phyloP scores from a whole-genome alignment of 352 stramenopile genomes.

The Elongisporangium undulatum region DNA sequence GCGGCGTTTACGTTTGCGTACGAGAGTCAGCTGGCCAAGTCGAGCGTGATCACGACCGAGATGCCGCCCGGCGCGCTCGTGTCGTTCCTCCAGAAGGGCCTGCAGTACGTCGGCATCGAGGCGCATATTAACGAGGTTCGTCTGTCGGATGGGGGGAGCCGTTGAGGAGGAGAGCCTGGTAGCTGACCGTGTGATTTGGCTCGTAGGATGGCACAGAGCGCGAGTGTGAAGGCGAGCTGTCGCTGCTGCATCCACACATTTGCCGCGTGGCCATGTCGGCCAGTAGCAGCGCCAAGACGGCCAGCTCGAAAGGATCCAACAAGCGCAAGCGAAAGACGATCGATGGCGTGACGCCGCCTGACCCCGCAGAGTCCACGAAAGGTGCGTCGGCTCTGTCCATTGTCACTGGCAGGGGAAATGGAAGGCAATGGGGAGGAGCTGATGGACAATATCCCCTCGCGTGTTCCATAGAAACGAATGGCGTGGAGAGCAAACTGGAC shows the following conservation, averaged over 20 bases:
- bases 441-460: neutral
- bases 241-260: conserved; percentile 90
- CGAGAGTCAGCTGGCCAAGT: conserved; percentile 95
- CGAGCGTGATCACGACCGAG: conserved; percentile 89
- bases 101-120: conserved; percentile 94
- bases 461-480: conserved; percentile 41
- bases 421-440: neutral
- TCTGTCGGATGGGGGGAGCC: conserved; percentile 3
- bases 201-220: conserved; percentile 77
- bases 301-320: conserved; percentile 51
- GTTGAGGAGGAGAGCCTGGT: neutral
- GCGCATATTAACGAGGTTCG: conserved; percentile 85
- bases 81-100: conserved; percentile 98
- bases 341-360: conserved; percentile 40
- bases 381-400: conserved; percentile 15
- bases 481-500: conserved; percentile 47
- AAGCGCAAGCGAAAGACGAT: conserved; percentile 78
- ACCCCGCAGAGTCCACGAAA: conserved; percentile 62
- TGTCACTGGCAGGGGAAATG: neutral
- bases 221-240: conserved; percentile 88
- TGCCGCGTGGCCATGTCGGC: conserved; percentile 81
- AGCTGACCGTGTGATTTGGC: neutral
- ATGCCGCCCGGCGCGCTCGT: conserved; percentile 96
- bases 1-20: conserved; percentile 98
- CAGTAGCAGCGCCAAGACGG: conserved; percentile 55